These are phyloP conservation scores for Medicago lupulina DNA, from an alignment of 306 rosid species.

Conservation along the genomic window DNA sequence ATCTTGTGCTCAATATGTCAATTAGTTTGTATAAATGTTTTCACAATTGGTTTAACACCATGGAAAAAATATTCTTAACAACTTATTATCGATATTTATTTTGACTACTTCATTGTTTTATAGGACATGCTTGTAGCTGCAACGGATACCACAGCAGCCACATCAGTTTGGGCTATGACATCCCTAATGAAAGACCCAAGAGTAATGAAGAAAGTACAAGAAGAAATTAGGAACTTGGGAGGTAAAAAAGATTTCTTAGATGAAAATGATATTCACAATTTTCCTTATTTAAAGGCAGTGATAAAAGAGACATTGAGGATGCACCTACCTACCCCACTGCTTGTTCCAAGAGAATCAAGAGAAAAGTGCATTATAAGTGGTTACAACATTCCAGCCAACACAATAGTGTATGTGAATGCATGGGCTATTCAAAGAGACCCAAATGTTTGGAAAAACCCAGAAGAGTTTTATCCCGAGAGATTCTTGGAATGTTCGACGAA, in stretches of 20 bases:
- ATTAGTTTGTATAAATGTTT: too few relatives aligned
- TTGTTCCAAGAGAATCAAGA: background rate
- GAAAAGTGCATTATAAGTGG: background rate
- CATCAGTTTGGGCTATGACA: conserved; percentile 11
- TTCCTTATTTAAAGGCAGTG: conserved; percentile 33
- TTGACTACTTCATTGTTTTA: too few relatives aligned
- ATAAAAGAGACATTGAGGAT: conserved; percentile 7
- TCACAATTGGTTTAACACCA: too few relatives aligned
- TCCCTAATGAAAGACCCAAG: conserved; percentile 4
- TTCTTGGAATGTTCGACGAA: background rate
- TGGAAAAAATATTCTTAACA: too few relatives aligned
- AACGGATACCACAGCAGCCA: conserved; percentile 14
- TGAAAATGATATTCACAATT: conserved; percentile 37
- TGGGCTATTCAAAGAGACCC: background rate
- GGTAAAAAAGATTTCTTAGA: background rate
- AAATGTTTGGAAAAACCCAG: background rate
- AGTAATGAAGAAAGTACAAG: conserved; percentile 10
- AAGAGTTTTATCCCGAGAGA: conserved; percentile 10
- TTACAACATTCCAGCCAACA: background rate
- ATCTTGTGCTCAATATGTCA: too few relatives aligned
- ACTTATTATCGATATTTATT: too few relatives aligned
- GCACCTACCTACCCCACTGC: background rate
- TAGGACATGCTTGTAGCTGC: conserved; percentile 2
- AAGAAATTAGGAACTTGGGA: background rate
- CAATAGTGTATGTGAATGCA: conserved; percentile 8